Evolutionary conservation across 2,329 filamentous ascomycete species (phyloP).

Genomic region (Curvularia lunata): DNA sequence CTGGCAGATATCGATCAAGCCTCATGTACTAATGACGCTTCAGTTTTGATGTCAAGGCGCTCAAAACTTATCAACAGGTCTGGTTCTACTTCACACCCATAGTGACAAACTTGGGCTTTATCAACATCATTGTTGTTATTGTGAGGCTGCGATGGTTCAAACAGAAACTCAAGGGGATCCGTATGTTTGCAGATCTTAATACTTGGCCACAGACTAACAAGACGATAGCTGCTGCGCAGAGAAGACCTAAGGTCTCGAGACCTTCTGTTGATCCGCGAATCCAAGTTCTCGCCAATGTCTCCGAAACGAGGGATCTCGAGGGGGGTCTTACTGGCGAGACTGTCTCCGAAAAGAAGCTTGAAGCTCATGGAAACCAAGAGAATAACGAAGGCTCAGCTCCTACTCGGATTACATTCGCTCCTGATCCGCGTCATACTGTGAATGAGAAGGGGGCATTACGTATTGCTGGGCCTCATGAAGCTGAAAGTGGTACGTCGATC

Average conservation of each 20-base stretch:
- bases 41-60: constrained; percentile 56
- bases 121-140: constrained; percentile 77
- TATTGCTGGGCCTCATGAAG: constrained; percentile 12
- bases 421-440: constrained; percentile 1
- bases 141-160: constrained; percentile 97
- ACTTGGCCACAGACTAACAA: neutral
- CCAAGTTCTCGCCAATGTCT: neutral
- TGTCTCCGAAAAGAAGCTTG: constrained; percentile 4
- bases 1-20: too few relatives aligned
- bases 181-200: constrained; percentile 36
- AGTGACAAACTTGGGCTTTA: constrained; percentile 50
- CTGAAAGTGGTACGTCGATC: too few relatives aligned
- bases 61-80: constrained; percentile 58
- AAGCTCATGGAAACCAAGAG: neutral
- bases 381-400: neutral
- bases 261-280: neutral
- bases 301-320: constrained; percentile 10
- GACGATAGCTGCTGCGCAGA: constrained; percentile 63
- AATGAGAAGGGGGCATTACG: constrained; percentile 9
- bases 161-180: constrained; percentile 87
- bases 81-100: constrained; percentile 48
- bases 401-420: constrained; percentile 14
- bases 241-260: constrained; percentile 20
- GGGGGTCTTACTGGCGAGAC: constrained; percentile 14
- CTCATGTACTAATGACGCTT: constrained; percentile 17